Evolutionary conservation across 2,329 filamentous ascomycete genomes (phyloP), one percentile per base, ranked within the genome.

Genomic region (Clonostachys rosea): DNA sequence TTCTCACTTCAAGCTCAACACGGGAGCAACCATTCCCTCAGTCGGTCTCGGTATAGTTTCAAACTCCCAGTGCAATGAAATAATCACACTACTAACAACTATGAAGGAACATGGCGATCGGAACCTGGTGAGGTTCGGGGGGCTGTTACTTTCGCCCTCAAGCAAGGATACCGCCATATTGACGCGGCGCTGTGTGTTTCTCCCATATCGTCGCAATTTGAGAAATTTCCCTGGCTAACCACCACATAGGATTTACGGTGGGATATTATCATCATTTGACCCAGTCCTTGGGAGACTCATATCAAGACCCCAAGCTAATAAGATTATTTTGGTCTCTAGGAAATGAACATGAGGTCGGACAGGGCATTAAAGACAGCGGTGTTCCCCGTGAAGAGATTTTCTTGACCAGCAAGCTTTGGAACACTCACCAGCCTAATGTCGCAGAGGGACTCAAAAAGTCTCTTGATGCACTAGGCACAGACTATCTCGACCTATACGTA

Each of bases 371-470:
- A 48, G 62, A 65, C 45, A 65, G 59, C 13, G 63, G 66, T 20
- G 57, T 70, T 14, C 57, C 60, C n/a, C 61, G 68, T 14, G 63
- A 57, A n/a, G 64, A 71, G 4, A 62, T 75, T 43, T 68, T 76
- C 61, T 66, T 79, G 45, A 83, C 79, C n/a, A 75, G 73, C 52
- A 84, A 84, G 66, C 66, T 83, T 12, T 84, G 78, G 79, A 81
- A 81, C 64, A 78, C 69, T 11, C 65, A 74, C 39, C 76, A 79
- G 65, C 69, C 2, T 62, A 73, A 37, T 51, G 69, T 79, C 17
- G 70, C 73, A 50, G 59, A 65, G 30, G 73, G 65, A 5, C 59
- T 79, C n/a, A 64, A 76, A 51, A 64, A 67, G 52, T 72, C 73
- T 5, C 58, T 79, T 44, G 62, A 67, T 49, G 71, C 76, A 43